Percentiles rank a stretch among this genome's conserved stretches.
Conservation (phyloP, 2,329 filamentous ascomycete genomes). For the Phyllosticta paracitricarpa region DNA sequence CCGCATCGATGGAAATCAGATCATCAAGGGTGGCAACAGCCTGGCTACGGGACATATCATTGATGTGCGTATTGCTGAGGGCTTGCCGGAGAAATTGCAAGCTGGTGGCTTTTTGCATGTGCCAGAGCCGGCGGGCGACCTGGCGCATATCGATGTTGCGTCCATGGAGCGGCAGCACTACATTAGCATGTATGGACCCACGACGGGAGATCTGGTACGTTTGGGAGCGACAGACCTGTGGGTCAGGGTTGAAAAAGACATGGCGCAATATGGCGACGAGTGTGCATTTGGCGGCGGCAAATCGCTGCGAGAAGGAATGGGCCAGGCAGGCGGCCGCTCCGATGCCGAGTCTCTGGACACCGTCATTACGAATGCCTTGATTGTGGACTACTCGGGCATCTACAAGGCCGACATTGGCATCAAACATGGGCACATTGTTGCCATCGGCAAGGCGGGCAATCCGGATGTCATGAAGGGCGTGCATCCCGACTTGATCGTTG, state of each 20-base stretch:
- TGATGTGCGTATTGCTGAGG: slow-evolving; percentile 46
- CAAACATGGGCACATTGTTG: slow-evolving; percentile 75
- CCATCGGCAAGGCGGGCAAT: slow-evolving; percentile 89
- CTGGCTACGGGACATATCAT: slow-evolving; percentile 67
- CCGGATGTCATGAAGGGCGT: slow-evolving; percentile 96
- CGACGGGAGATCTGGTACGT: slow-evolving; percentile 73
- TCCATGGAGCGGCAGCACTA: slow-evolving; percentile 73
- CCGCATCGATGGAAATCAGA: slow-evolving; percentile 69
- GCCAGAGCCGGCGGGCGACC: slow-evolving; percentile 53
- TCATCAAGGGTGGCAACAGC: slow-evolving; percentile 77
- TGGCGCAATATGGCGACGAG: slow-evolving; percentile 81
- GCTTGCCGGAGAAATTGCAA: slow-evolving; percentile 58
- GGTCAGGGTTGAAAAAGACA: slow-evolving; percentile 80
- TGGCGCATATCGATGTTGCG: slow-evolving; percentile 48
- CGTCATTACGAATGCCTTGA: slow-evolving; percentile 79
- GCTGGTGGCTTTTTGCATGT: slow-evolving; percentile 68
- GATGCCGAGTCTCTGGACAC: slow-evolving; percentile 69
- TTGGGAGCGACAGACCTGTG: slow-evolving; percentile 79
- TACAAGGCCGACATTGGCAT: slow-evolving; percentile 96
- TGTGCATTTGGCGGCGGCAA: slow-evolving; percentile 94
- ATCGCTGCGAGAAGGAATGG: slow-evolving; percentile 90
- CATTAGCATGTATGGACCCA: slow-evolving; percentile 84
- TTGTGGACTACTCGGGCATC: slow-evolving; percentile 86
- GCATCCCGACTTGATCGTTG: slow-evolving; percentile 65
- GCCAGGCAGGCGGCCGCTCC: slow-evolving; percentile 69